A percentile compares a stretch with the other conserved stretches of the same genome.
Conservation (phyloP, 148 eudicot genomes). For the Vaccinium myrtillus region DNA sequence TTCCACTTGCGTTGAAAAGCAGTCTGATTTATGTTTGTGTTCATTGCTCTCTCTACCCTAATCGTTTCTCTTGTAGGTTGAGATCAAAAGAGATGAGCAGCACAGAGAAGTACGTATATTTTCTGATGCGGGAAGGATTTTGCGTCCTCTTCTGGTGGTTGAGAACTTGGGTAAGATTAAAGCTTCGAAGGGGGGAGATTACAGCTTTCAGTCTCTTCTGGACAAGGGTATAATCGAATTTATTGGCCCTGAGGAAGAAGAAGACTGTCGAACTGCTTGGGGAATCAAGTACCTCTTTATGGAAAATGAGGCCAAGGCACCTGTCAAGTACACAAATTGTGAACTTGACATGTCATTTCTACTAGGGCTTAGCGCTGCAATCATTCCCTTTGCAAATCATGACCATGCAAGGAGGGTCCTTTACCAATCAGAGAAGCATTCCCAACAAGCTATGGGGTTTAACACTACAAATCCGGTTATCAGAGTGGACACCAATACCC, state of each 20-base stretch:
- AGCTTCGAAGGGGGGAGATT: slow-evolving; percentile 58
- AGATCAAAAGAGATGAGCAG: slow-evolving; percentile 68
- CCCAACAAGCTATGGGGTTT: slow-evolving; percentile 90
- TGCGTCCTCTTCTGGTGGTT: slow-evolving; percentile 87
- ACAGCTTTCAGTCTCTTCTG: slow-evolving; percentile 62
- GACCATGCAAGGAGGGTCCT: slow-evolving; percentile 93
- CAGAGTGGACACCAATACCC: slow-evolving; percentile 75
- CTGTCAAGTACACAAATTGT: slow-evolving; percentile 70
- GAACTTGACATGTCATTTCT: slow-evolving; percentile 89
- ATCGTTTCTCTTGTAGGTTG: slow-evolving; percentile 44
- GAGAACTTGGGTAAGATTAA: slow-evolving; percentile 63
- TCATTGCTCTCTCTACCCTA: not conserved
- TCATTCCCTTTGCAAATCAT: slow-evolving; percentile 89
- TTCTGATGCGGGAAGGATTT: slow-evolving; percentile 85
- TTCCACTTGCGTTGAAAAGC: not conserved
- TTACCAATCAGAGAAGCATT: slow-evolving; percentile 88
- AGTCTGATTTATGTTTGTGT: not conserved
- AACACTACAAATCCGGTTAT: slow-evolving; percentile 74
- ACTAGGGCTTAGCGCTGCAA: slow-evolving; percentile 80
- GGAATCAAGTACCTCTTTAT: slow-evolving; percentile 61
- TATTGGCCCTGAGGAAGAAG: slow-evolving; percentile 91
- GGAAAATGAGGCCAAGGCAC: slow-evolving; percentile 42
- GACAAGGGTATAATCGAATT: slow-evolving; percentile 76
- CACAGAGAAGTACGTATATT: slow-evolving; percentile 82
- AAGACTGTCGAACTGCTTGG: slow-evolving; percentile 92